Evolutionary conservation across 306 rosid species (phyloP).

Genomic region (Amphicarpaea edgeworthii): DNA sequence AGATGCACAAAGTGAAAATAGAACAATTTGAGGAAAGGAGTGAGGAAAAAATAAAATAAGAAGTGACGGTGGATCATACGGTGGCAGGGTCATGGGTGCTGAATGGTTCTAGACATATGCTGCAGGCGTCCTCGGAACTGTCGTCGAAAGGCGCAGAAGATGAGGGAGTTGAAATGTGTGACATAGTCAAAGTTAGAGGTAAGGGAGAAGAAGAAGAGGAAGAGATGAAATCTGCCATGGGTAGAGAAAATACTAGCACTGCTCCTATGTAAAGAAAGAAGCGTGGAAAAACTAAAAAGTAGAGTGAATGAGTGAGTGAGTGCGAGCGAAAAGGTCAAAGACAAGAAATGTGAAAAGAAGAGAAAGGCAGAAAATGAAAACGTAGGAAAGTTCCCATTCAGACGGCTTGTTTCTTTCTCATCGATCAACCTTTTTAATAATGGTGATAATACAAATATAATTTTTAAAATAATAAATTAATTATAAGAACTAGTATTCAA

Average conservation of each 20-base stretch:
- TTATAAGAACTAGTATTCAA: background rate
- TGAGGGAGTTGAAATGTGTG: conserved; percentile 40
- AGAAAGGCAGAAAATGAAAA: conserved; percentile 22
- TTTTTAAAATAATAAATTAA: background rate
- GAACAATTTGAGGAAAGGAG: background rate
- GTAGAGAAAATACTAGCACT: background rate
- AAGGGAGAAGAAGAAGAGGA: conserved; percentile 31
- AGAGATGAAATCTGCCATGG: conserved; percentile 50
- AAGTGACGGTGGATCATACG: conserved; percentile 47
- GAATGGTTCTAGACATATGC: conserved; percentile 80
- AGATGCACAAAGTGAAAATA: conserved; percentile 5
- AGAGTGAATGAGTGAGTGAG: background rate
- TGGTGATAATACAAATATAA: no score
- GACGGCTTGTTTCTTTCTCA: conserved; percentile 57
- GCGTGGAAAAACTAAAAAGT: conserved; percentile 48
- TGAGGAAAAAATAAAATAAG: background rate
- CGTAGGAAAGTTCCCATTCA: conserved; percentile 59
- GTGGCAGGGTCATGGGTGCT: conserved; percentile 64
- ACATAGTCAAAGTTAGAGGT: background rate
- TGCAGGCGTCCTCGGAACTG: conserved; percentile 66
- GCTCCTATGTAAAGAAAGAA: no score
- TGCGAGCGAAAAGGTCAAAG: conserved; percentile 52
- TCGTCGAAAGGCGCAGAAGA: conserved; percentile 51
- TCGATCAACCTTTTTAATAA: background rate
- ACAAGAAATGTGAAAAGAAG: conserved; percentile 45